A percentile compares a stretch with the other conserved stretches of the same genome.
Evolutionary conservation across 805 yeast genomes (phyloP).

Genomic region (Sugiyamaella marilandica): DNA sequence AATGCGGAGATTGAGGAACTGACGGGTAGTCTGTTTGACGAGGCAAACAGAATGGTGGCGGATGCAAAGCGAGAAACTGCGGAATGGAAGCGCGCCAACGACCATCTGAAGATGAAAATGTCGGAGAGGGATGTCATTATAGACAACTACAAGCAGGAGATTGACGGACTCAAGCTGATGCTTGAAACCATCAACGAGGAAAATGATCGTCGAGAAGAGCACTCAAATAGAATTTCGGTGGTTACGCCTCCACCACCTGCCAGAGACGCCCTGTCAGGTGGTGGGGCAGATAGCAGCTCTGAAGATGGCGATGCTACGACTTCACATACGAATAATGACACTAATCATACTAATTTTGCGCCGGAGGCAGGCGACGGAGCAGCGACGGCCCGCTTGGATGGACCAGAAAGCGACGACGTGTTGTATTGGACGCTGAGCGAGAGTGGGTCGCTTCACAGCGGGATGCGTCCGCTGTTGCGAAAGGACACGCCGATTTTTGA

Average conservation of each 20-base stretch:
- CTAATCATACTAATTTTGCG: neutral
- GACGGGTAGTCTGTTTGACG: slow-evolving; percentile 70
- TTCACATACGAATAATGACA: slow-evolving; percentile 8
- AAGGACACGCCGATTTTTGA: slow-evolving; percentile 23
- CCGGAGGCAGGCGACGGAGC: neutral
- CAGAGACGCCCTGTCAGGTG: neutral
- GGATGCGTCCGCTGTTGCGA: slow-evolving; percentile 27
- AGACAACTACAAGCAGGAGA: slow-evolving; percentile 60
- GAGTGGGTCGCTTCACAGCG: slow-evolving; percentile 22
- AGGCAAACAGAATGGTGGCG: slow-evolving; percentile 81
- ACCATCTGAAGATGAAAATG: slow-evolving; percentile 67
- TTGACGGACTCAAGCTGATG: slow-evolving; percentile 56
- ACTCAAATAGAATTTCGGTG: slow-evolving; percentile 4
- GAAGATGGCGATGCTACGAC: neutral
- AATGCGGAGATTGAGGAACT: slow-evolving; percentile 76
- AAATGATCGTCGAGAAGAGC: slow-evolving; percentile 16
- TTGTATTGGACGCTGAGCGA: slow-evolving; percentile 16
- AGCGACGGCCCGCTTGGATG: neutral
- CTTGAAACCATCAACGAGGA: slow-evolving; percentile 52
- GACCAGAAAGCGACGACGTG: neutral
- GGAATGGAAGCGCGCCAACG: slow-evolving; percentile 52
- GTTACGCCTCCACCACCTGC: slow-evolving; percentile 4
- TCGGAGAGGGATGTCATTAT: slow-evolving; percentile 70
- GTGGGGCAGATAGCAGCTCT: neutral
- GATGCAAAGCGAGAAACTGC: slow-evolving; percentile 61